phyloP scores from a whole-genome alignment of 2,329 filamentous ascomycete species.

The Cryphonectria naterciae region DNA sequence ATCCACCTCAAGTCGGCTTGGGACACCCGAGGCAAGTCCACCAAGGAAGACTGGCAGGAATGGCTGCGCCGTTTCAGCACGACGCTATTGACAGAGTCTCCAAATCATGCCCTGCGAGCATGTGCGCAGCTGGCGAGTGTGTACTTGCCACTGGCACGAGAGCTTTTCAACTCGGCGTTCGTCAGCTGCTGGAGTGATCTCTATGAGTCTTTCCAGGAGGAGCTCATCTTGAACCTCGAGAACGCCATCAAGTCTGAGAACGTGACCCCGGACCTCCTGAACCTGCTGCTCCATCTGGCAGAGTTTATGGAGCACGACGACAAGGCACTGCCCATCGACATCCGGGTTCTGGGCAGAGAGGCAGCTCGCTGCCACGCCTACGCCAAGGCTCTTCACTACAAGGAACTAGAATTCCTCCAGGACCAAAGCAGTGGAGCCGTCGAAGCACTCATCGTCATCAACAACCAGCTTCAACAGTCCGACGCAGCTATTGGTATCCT shows the following conservation, averaged over 20 bases:
- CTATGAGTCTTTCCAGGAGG: slow-evolving; percentile 95
- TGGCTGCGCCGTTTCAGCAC: slow-evolving; percentile 98
- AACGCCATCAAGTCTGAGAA: slow-evolving; percentile 93
- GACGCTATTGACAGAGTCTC: slow-evolving; percentile 90
- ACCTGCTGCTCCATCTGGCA: slow-evolving; percentile 90
- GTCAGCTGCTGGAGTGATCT: slow-evolving; percentile 99
- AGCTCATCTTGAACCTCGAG: slow-evolving; percentile 94
- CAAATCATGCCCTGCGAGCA: slow-evolving; percentile 90
- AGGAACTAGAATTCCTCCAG: slow-evolving; percentile 96
- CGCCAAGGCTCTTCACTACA: slow-evolving; percentile 97
- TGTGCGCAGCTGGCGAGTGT: slow-evolving; percentile 90
- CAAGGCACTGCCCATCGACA: slow-evolving; percentile 96
- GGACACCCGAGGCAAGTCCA: slow-evolving; percentile 96
- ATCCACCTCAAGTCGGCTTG: slow-evolving; percentile 96
- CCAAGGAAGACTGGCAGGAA: slow-evolving; percentile 98
- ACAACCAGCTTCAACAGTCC: slow-evolving; percentile 98
- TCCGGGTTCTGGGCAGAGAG: slow-evolving; percentile 89
- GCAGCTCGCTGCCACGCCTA: slow-evolving; percentile 97
- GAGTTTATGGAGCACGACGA: slow-evolving; percentile 99
- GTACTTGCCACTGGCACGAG: slow-evolving; percentile 87
- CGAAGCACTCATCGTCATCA: slow-evolving; percentile 97
- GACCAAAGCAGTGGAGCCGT: slow-evolving; percentile 96
- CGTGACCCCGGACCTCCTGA: slow-evolving; percentile 92
- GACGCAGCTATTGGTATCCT: slow-evolving; percentile 98
- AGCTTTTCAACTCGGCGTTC: slow-evolving; percentile 98